phyloP scores from a whole-genome alignment of 2,329 filamentous ascomycete genomes.

The Penicillium sclerotiorum region DNA sequence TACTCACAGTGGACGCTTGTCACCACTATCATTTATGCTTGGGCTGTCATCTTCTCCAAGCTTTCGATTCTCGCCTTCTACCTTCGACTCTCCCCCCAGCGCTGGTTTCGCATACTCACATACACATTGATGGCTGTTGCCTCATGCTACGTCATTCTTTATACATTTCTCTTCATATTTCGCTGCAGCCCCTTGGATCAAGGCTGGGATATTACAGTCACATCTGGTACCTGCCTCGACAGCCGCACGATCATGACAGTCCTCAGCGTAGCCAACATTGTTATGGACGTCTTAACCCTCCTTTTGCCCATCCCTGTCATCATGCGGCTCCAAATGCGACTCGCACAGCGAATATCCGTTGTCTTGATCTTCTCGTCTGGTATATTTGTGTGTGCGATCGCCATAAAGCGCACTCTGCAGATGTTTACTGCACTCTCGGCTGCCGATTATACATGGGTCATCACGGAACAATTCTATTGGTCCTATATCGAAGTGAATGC shows the following conservation, averaged over 20 bases:
- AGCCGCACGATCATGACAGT: not conserved
- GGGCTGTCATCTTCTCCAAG: not conserved
- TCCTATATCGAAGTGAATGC: not conserved
- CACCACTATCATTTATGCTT: not conserved
- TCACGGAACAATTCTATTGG: not conserved
- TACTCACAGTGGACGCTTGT: not conserved
- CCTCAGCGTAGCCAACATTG: not conserved
- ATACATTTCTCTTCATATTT: conserved; percentile 1
- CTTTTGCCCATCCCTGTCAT: not conserved
- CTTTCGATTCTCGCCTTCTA: not conserved
- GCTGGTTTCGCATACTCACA: not conserved
- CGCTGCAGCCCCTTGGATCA: not conserved
- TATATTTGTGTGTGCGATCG: not conserved
- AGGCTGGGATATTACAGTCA: not conserved
- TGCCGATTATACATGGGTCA: not conserved
- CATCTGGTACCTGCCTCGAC: not conserved
- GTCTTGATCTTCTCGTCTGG: not conserved
- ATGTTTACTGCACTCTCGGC: not conserved
- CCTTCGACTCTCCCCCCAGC: not conserved
- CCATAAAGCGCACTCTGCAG: not conserved
- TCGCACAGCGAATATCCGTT: not conserved
- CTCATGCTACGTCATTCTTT: not conserved
- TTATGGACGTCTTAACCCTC: not conserved
- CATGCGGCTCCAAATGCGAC: not conserved
- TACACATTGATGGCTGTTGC: not conserved